phyloP scores from a whole-genome alignment of 2,329 filamentous ascomycete genomes.

The Botrytis fragariae region DNA sequence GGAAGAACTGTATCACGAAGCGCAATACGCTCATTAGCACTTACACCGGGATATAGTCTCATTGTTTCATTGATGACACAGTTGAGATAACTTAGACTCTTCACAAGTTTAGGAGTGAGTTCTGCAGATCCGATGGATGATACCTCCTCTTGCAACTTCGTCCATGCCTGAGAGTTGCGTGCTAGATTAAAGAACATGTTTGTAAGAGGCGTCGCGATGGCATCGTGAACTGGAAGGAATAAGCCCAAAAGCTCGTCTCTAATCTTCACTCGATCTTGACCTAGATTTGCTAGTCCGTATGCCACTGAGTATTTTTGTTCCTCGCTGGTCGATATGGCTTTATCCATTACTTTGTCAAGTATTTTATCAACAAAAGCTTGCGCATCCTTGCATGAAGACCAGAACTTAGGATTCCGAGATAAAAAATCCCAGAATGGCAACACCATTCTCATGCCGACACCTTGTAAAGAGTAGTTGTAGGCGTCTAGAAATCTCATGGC shows the following conservation, averaged over 20 bases:
- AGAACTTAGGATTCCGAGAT: background rate
- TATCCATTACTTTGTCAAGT: background rate
- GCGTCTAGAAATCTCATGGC: background rate
- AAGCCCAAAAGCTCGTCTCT: background rate
- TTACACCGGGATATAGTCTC: conserved; percentile 54
- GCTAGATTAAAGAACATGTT: conserved; percentile 6
- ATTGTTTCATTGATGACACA: conserved; percentile 62
- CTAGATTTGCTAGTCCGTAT: background rate
- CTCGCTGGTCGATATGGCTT: background rate
- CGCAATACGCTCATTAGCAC: background rate
- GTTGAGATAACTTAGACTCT: background rate
- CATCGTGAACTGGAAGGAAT: conserved; percentile 1
- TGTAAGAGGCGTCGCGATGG: background rate
- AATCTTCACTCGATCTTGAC: conserved; percentile 1
- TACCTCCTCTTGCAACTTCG: background rate
- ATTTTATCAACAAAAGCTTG: conserved; percentile 2
- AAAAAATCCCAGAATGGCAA: conserved; percentile 11
- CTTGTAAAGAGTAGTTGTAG: background rate
- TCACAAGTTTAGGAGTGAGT: background rate
- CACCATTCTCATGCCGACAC: conserved; percentile 3
- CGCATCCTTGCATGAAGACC: conserved; percentile 11
- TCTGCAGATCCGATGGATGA: background rate
- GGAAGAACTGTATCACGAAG: background rate
- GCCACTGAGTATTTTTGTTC: background rate
- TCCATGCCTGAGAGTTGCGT: background rate